These are phyloP conservation scores for Lentinula sp. DNA, from an alignment of 768 basidiomycete species.

Conservation along the genomic window DNA sequence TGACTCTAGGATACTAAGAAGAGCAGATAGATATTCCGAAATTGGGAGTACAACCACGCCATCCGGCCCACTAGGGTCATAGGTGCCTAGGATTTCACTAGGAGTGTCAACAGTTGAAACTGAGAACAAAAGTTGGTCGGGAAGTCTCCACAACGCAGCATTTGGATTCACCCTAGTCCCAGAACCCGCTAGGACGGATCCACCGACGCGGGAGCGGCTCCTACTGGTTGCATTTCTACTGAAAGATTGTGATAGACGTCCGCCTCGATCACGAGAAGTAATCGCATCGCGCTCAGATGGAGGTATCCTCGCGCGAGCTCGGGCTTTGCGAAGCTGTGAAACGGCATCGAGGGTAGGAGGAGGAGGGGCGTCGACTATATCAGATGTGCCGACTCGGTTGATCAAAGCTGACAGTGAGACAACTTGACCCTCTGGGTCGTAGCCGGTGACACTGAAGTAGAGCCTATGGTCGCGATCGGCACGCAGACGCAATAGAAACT, in stretches of 20 bases:
- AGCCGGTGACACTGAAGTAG: slow-evolving; percentile 48
- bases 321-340: slow-evolving; percentile 34
- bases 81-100: slow-evolving; percentile 64
- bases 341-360: slow-evolving; percentile 6
- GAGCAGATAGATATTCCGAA: slow-evolving; percentile 61
- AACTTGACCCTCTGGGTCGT: slow-evolving; percentile 55
- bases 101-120: slow-evolving; percentile 51
- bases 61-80: slow-evolving; percentile 44
- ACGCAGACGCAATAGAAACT: slow-evolving; percentile 84
- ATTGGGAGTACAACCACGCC: slow-evolving; percentile 54
- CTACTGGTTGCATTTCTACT: slow-evolving; percentile 42
- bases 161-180: neutral
- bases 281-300: slow-evolving; percentile 48
- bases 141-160: slow-evolving; percentile 56
- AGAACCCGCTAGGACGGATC: slow-evolving; percentile 20
- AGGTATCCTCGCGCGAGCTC: slow-evolving; percentile 28
- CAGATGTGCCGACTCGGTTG: slow-evolving; percentile 31
- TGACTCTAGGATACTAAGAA: slow-evolving; percentile 61
- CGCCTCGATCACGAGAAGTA: slow-evolving; percentile 47
- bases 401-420: slow-evolving; percentile 59
- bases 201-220: slow-evolving; percentile 54
- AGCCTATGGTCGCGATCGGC: slow-evolving; percentile 87
- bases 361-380: neutral
- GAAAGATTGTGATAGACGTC: slow-evolving; percentile 25
- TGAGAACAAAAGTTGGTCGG: slow-evolving; percentile 58